Evolutionary conservation across 345 rosid genomes (phyloP).

Genomic region (Syzygium grande): DNA sequence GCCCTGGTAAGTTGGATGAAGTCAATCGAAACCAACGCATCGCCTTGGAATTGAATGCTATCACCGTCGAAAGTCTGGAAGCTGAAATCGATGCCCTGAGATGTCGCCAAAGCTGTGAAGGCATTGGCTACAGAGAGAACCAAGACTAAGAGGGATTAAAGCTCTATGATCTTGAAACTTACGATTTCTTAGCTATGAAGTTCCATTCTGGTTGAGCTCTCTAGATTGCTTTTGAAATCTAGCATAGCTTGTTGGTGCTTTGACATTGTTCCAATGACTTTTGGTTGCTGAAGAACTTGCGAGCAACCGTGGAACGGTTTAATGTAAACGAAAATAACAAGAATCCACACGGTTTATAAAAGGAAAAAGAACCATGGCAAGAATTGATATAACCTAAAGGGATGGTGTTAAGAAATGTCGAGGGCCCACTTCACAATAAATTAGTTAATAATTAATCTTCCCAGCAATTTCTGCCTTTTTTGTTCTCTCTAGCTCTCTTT

Average conservation of each 20-base stretch:
- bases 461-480: background rate
- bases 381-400: too few relatives aligned
- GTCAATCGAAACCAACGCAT: background rate
- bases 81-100: background rate
- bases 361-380: too few relatives aligned
- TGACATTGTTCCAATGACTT: background rate
- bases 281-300: too few relatives aligned
- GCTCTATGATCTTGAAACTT: background rate
- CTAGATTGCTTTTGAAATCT: background rate
- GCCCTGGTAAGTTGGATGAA: background rate
- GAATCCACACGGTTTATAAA: too few relatives aligned
- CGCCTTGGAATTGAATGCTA: background rate
- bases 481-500: background rate
- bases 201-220: background rate
- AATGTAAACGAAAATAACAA: too few relatives aligned
- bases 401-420: too few relatives aligned
- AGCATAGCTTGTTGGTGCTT: background rate
- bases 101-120: background rate
- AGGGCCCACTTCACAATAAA: too few relatives aligned
- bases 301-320: too few relatives aligned
- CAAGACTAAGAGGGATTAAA: background rate
- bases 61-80: background rate
- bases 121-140: background rate
- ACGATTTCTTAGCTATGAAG: background rate
- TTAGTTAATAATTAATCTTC: too few relatives aligned